These are phyloP conservation scores for Gossypium lobatum DNA, from an alignment of 441 rosid genomes.

Conservation along the genomic window DNA sequence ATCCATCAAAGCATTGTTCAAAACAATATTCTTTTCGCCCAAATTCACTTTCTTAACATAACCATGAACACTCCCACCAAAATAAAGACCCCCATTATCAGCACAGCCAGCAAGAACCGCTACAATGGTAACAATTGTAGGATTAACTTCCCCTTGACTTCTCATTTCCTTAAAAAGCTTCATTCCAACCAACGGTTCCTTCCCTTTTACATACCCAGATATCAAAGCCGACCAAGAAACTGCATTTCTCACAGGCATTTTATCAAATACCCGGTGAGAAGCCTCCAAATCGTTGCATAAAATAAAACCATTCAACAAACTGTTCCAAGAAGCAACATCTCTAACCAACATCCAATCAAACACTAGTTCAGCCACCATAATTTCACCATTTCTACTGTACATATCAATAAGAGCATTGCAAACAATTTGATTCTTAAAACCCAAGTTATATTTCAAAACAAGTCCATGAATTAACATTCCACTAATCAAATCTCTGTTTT, in stretches of 20 bases:
- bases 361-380: constrained; percentile 15
- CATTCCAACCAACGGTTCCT: constrained; percentile 6
- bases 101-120: constrained; percentile 30
- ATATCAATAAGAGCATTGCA: constrained; percentile 32
- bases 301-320: constrained; percentile 25
- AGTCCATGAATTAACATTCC: constrained; percentile 28
- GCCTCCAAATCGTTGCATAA: constrained; percentile 19
- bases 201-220: constrained; percentile 15
- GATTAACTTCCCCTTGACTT: constrained; percentile 10
- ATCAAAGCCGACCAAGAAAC: constrained; percentile 22
- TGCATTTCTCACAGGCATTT: constrained; percentile 18
- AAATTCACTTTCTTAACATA: constrained; percentile 18
- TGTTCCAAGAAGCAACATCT: constrained; percentile 31
- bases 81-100: constrained; percentile 21
- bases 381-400: constrained; percentile 22
- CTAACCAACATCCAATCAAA: constrained; percentile 21
- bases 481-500: constrained; percentile 5
- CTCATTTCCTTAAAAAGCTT: constrained; percentile 21
- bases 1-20: constrained; percentile 28
- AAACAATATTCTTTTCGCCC: neutral
- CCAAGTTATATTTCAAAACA: constrained; percentile 16
- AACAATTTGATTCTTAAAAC: constrained; percentile 14
- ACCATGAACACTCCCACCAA: constrained; percentile 21
- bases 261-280: constrained; percentile 13
- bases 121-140: constrained; percentile 18